phyloP scores from a whole-genome alignment of 1,284 basidiomycete species.

The Waitea zeae region DNA sequence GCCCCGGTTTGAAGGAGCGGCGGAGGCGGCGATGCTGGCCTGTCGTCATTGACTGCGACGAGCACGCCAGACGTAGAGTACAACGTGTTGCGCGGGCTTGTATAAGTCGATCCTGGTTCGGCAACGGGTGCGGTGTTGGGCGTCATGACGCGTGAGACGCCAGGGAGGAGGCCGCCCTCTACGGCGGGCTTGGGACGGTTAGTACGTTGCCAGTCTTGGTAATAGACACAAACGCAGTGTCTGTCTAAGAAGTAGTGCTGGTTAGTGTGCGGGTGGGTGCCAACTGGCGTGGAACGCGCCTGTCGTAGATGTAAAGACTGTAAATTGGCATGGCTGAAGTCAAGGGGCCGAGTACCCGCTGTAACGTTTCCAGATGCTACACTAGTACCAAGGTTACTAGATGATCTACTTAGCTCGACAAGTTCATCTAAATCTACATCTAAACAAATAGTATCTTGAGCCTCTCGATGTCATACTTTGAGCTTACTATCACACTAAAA shows the following conservation, averaged over 20 bases:
- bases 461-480: too few species aligned
- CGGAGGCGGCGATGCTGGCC: constrained; percentile 17
- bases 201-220: constrained; percentile 85
- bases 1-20: constrained; percentile 19
- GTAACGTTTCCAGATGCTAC: too few species aligned
- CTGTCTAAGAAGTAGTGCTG: constrained; percentile 20
- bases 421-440: too few species aligned
- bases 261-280: background rate
- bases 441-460: too few species aligned
- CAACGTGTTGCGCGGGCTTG: constrained; percentile 45
- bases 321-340: constrained; percentile 67
- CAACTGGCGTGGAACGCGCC: constrained; percentile 28
- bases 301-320: constrained; percentile 82
- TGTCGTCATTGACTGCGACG: constrained; percentile 41
- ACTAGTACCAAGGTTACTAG: too few species aligned
- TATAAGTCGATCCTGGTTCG: constrained; percentile 19
- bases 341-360: too few species aligned
- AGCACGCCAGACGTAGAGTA: constrained; percentile 44
- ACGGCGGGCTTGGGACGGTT: constrained; percentile 53
- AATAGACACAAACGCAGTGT: constrained; percentile 83
- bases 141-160: constrained; percentile 47
- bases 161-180: constrained; percentile 55
- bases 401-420: too few species aligned
- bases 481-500: too few species aligned
- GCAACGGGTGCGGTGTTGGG: constrained; percentile 10